These are phyloP conservation scores for Sporothrix sp. DNA, from an alignment of 2,329 filamentous ascomycete species.

Conservation along the genomic window DNA sequence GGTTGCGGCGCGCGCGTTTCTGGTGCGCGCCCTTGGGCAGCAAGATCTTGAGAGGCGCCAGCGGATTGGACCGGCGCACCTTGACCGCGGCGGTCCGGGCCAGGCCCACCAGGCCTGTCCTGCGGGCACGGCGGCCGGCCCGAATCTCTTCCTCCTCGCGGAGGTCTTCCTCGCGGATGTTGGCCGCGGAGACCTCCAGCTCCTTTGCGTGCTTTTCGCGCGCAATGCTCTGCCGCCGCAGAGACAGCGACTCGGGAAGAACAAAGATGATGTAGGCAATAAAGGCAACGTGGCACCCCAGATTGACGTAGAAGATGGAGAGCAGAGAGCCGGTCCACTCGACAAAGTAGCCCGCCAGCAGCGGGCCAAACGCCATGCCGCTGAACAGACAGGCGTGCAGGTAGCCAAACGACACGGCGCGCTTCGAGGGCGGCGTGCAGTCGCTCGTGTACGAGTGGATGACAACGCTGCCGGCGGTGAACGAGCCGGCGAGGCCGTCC, in stretches of 20 bases:
- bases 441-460: constrained; percentile 83
- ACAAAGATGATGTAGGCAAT: constrained; percentile 60
- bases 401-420: constrained; percentile 78
- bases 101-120: constrained; percentile 7
- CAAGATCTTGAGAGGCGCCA: constrained; percentile 69
- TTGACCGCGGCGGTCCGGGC: constrained; percentile 24
- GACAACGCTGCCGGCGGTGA: constrained; percentile 68
- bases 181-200: constrained; percentile 28
- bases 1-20: constrained; percentile 61
- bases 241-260: constrained; percentile 77
- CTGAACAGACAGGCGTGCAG: constrained; percentile 82
- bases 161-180: constrained; percentile 16
- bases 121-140: constrained; percentile 13
- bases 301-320: constrained; percentile 73
- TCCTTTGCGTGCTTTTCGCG: constrained; percentile 54
- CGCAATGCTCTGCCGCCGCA: constrained; percentile 59
- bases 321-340: constrained; percentile 64
- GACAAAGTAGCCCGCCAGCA: constrained; percentile 71
- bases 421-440: constrained; percentile 68
- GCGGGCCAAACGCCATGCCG: constrained; percentile 79
- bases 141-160: constrained; percentile 2
- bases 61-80: constrained; percentile 50
- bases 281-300: constrained; percentile 65
- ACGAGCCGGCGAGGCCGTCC: constrained; percentile 81
- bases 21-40: constrained; percentile 59